phyloP scores from a whole-genome alignment of 179 eudicot genomes.

The Sideroxylon spinosum region DNA sequence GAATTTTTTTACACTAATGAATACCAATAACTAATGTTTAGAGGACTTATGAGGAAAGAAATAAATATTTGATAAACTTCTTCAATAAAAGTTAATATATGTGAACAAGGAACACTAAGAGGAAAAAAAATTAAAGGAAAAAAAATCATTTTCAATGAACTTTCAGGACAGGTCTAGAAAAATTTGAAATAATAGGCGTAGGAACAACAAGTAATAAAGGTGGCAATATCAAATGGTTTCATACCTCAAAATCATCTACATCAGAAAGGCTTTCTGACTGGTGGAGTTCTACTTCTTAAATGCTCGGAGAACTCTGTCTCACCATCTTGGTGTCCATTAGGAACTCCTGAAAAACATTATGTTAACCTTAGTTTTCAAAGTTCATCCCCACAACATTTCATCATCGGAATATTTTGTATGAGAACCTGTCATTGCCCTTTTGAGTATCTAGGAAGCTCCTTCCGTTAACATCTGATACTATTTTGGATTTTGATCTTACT shows the following conservation, averaged over 20 bases:
- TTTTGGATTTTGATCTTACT: neutral
- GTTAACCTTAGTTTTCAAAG: neutral
- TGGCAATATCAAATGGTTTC: neutral
- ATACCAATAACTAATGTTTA: too few relatives aligned
- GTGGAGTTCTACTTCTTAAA: neutral
- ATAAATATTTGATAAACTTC: too few relatives aligned
- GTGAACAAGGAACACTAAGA: too few relatives aligned
- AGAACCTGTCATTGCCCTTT: neutral
- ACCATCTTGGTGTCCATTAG: neutral
- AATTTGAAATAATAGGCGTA: neutral
- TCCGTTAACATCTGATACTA: neutral
- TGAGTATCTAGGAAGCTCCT: neutral
- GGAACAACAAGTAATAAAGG: neutral
- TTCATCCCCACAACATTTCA: neutral
- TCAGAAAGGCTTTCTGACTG: conserved; percentile 21
- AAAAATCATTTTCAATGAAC: neutral
- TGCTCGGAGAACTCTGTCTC: neutral
- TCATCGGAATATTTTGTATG: neutral
- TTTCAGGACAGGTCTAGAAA: neutral
- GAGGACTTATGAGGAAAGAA: too few relatives aligned
- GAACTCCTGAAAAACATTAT: neutral
- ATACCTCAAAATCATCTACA: conserved; percentile 20
- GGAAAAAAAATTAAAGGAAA: too few relatives aligned
- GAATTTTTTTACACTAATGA: too few relatives aligned
- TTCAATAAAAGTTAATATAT: too few relatives aligned